A percentile compares a stretch with the other conserved stretches of the same genome.
Conservation (phyloP, 257 asterid genomes). For the Oldenlandia corymbosa region DNA sequence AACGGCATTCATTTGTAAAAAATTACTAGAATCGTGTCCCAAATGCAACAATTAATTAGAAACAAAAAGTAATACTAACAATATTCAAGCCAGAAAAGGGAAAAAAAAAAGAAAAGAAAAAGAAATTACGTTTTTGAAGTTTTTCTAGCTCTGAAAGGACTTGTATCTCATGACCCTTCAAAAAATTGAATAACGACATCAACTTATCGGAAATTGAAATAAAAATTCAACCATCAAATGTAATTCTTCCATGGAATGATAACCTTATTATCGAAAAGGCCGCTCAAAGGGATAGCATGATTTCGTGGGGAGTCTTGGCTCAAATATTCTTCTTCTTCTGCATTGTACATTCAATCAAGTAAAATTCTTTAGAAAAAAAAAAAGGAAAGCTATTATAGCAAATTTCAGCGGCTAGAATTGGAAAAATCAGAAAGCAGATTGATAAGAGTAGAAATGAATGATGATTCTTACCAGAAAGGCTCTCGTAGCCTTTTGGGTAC, state of each 20-base stretch:
- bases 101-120: constrained; percentile 3
- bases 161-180: constrained; percentile 39
- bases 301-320: constrained; percentile 30
- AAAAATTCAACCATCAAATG: not conserved
- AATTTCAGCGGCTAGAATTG: no score
- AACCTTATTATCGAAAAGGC: constrained; percentile 41
- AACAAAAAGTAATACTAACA: no score
- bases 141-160: constrained; percentile 56
- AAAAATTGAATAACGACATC: not conserved
- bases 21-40: not conserved
- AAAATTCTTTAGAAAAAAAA: not conserved
- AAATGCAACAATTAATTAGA: not conserved
- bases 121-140: constrained; percentile 41
- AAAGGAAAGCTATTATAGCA: no score
- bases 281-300: constrained; percentile 27
- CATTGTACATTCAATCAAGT: not conserved
- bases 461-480: no score
- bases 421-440: no score
- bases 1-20: constrained; percentile 3
- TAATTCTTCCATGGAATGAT: not conserved
- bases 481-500: no score
- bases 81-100: no score
- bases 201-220: no score
- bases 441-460: no score
- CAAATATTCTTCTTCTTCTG: constrained; percentile 55